Percentiles rank a stretch among this genome's conserved stretches.
phyloP scores from a whole-genome alignment of 768 basidiomycete species.

The Lactarius evosmus region DNA sequence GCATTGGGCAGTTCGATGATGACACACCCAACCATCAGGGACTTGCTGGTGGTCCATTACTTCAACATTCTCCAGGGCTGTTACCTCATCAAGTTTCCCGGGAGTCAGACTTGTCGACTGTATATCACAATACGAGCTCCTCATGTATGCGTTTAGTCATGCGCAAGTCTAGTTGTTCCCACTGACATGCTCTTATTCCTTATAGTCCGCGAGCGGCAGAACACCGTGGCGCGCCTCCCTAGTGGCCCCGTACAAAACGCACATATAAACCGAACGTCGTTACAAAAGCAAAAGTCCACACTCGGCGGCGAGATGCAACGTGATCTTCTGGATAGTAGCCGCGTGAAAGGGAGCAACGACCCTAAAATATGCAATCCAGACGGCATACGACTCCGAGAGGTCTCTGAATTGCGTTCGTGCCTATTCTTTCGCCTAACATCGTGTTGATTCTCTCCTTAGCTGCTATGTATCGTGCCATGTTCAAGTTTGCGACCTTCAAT shows the following conservation, averaged over 20 bases:
- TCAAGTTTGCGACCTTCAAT: conserved; percentile 91
- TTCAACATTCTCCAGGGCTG: neutral
- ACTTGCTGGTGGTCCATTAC: neutral
- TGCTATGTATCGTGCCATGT: conserved; percentile 73
- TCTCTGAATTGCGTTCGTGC: conserved; percentile 64
- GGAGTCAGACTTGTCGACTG: neutral
- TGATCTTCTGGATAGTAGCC: neutral
- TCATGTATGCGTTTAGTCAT: conserved; percentile 5
- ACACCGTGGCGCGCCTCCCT: neutral
- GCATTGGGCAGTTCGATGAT: neutral
- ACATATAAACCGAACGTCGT: neutral
- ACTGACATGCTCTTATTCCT: neutral
- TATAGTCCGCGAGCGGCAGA: conserved; percentile 1
- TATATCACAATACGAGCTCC: neutral
- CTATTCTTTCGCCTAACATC: conserved; percentile 27
- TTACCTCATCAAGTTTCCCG: neutral
- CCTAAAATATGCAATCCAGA: conserved; percentile 31
- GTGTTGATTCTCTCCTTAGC: conserved; percentile 45
- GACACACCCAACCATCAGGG: neutral
- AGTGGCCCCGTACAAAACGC: neutral
- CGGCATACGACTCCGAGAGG: conserved; percentile 57
- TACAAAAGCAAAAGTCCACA: neutral
- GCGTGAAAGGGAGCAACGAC: neutral
- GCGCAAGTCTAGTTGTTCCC: neutral
- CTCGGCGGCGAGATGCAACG: neutral